Percentiles rank a stretch among this genome's conserved stretches.
phyloP scores from a whole-genome alignment of 345 rosid species.

The Corymbia maculata region DNA sequence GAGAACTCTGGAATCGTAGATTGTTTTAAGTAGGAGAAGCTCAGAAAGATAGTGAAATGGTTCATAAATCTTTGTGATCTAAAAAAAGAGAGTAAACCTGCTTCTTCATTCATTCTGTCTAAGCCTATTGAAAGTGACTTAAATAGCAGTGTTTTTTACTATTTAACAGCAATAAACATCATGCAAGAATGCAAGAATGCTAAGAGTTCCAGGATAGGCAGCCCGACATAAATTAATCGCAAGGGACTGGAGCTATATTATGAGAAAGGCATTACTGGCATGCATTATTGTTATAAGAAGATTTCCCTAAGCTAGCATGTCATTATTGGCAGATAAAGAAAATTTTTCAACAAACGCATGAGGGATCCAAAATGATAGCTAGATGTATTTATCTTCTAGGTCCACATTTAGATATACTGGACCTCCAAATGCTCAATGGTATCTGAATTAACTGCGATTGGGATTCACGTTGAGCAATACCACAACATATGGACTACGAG shows the following conservation, averaged over 20 bases:
- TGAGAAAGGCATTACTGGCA: neutral
- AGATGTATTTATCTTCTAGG: neutral
- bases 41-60: neutral
- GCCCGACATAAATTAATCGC: neutral
- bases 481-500: neutral
- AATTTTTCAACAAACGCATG: neutral
- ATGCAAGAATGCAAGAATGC: neutral
- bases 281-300: neutral
- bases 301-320: neutral
- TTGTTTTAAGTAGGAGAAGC: neutral
- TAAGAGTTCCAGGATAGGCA: neutral
- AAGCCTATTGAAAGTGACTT: neutral
- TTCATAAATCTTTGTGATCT: neutral
- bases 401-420: neutral
- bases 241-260: neutral
- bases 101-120: neutral
- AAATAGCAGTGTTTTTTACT: neutral
- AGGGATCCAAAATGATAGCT: neutral
- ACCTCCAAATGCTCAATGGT: neutral
- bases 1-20: slow-evolving; percentile 67
- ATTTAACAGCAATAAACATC: neutral
- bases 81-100: neutral
- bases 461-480: neutral
- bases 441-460: neutral
- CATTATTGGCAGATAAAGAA: neutral